Evolutionary conservation across 768 basidiomycete genomes (phyloP), one percentile per base, ranked within the genome.

Genomic region (Suillus bovinus): DNA sequence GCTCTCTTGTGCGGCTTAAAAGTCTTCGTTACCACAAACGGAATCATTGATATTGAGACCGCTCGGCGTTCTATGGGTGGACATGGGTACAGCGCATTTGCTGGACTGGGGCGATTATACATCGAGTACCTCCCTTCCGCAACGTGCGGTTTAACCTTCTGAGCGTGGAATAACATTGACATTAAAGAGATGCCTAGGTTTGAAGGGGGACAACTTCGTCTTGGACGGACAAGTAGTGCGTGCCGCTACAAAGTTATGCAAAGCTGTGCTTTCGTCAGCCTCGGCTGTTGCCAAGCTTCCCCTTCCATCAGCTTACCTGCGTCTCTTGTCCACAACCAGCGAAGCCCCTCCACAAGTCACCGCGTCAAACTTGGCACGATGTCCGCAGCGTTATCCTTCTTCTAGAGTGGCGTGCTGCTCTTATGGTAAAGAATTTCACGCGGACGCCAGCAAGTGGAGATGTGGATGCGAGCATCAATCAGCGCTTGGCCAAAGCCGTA

Each of bases 131-230:
- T 89, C 2, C 88, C 89, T 0, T 80, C 82, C 58, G 83, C 80
- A 29, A 90, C 89, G 85, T 88, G 68, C 11, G 84, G n/a, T 77
- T 27, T 47, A 7, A 34, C 47, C 10, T 60, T 41, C 52, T 27
- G 9, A 14, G 31, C n/a, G 36, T 29, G 29, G n/a, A n/a, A n/a
- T 54, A 24, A 16, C n/a, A n/a, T 38, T 24, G 5, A 53, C 22
- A 17, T n/a, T 20, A 38, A 31, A 10, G 39, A 29, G 17, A 7
- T 41, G 31, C 4, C 24, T 63, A 89, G 88, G 3, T 91, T 84
- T 64, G 90, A 92, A 75, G 90, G 90, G n/a, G 16, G 91, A 93
- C 68, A 92, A 93, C 69, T 91, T 82, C 63, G 87, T 91, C 6
- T 80, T 93, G 14, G 87, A 90, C 66, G 80, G 84, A 54, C 91